phyloP scores from a whole-genome alignment of 257 asterid genomes.

The Primulina tabacum region DNA sequence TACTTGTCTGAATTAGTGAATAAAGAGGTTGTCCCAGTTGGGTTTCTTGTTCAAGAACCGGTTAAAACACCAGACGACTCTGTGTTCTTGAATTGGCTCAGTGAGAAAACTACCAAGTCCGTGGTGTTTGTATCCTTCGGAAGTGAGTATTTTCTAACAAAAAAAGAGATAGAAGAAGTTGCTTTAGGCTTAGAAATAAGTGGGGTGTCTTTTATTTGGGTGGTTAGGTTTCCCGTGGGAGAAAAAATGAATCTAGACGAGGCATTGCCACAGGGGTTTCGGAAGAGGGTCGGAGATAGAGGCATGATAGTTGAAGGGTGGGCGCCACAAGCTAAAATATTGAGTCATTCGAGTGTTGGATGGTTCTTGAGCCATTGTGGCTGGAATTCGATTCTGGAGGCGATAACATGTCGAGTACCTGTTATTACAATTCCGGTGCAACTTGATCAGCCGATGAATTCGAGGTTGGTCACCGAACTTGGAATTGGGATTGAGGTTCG shows the following conservation, averaged over 20 bases:
- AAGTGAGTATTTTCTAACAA: slow-evolving; percentile 21
- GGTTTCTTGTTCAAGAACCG: slow-evolving; percentile 1
- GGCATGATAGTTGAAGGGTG: slow-evolving; percentile 17
- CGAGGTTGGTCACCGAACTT: slow-evolving; percentile 9
- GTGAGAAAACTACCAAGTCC: slow-evolving; percentile 14
- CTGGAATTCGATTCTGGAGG: slow-evolving; percentile 23
- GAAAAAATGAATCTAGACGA: background rate
- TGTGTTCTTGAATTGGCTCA: slow-evolving; percentile 13
- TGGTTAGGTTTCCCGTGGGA: slow-evolving; percentile 1
- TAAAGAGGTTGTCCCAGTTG: slow-evolving; percentile 10
- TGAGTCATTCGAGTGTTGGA: slow-evolving; percentile 11
- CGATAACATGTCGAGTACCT: slow-evolving; percentile 10
- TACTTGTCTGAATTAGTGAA: background rate
- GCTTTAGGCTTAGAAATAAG: slow-evolving; percentile 1
- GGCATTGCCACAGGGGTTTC: slow-evolving; percentile 9
- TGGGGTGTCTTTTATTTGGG: slow-evolving; percentile 22
- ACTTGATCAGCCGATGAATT: slow-evolving; percentile 21
- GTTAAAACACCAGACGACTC: background rate
- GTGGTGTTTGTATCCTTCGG: slow-evolving; percentile 24
- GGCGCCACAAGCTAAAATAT: slow-evolving; percentile 21
- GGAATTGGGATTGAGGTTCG: slow-evolving; percentile 21
- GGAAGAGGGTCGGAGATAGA: slow-evolving; percentile 4
- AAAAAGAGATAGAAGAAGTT: slow-evolving; percentile 15
- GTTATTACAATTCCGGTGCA: slow-evolving; percentile 25
- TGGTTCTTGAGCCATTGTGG: slow-evolving; percentile 26